Percentiles rank a stretch among this genome's conserved stretches.
phyloP scores from a whole-genome alignment of 2,329 filamentous ascomycete species.

The Neofusicoccum sp. region DNA sequence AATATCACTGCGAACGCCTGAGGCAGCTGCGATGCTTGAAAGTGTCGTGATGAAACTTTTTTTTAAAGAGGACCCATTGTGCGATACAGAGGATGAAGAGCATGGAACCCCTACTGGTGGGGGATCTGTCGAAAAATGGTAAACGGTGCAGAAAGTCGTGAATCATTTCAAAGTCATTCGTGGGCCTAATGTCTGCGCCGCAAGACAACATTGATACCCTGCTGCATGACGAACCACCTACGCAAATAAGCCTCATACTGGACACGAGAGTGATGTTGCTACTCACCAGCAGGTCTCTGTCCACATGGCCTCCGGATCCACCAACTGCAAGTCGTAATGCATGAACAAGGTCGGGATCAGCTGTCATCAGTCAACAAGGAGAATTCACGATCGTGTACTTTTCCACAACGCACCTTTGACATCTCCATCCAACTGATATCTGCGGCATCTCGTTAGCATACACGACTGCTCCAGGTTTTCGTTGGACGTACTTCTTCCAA shows the following conservation, averaged over 20 bases:
- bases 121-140: too few species aligned
- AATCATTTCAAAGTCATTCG: not conserved
- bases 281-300: slow-evolving; percentile 27
- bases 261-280: not conserved
- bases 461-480: not conserved
- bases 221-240: slow-evolving; percentile 33
- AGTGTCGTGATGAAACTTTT: too few species aligned
- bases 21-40: too few species aligned
- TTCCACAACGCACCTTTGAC: slow-evolving; percentile 20
- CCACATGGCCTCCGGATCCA: slow-evolving; percentile 31
- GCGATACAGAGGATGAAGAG: too few species aligned
- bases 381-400: too few species aligned
- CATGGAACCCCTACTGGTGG: too few species aligned
- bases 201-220: slow-evolving; percentile 26
- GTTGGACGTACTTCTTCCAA: slow-evolving; percentile 24
- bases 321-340: slow-evolving; percentile 34
- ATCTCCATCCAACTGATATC: slow-evolving; percentile 39
- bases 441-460: not conserved
- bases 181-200: slow-evolving; percentile 2
- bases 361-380: slow-evolving; percentile 21
- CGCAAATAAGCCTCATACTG: not conserved
- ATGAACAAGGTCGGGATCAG: slow-evolving; percentile 36
- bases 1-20: not conserved
- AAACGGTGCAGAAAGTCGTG: not conserved
- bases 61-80: too few species aligned